Conservation (phyloP, 805 yeast genomes). For the Yamadazyma kitorensis region DNA sequence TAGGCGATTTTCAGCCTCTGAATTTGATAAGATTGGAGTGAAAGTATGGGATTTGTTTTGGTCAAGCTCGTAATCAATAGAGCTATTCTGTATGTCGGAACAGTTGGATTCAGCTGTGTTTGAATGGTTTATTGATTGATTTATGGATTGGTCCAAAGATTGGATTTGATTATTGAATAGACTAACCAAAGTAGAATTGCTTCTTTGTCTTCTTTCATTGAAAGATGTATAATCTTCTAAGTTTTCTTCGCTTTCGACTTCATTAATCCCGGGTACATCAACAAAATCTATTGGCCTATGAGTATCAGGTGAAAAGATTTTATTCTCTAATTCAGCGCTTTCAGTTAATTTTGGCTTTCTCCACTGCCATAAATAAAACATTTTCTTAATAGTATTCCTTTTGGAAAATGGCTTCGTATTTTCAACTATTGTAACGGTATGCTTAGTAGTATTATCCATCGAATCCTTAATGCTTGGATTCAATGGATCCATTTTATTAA, state of each 20-base stretch:
- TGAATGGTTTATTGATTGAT: no score
- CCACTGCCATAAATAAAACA: slow-evolving; percentile 3
- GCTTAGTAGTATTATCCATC: neutral
- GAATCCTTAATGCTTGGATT: no score
- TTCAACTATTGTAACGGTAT: slow-evolving; percentile 1
- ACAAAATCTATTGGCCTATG: slow-evolving; percentile 18
- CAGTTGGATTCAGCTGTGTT: no score
- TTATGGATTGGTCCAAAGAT: no score
- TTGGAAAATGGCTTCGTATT: slow-evolving; percentile 1
- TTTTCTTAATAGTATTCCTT: slow-evolving; percentile 3
- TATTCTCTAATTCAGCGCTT: slow-evolving; percentile 20
- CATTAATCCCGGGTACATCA: slow-evolving; percentile 22
- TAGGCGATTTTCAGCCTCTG: no score
- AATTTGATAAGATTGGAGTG: no score
- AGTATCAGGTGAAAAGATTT: slow-evolving; percentile 24
- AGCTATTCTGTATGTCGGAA: no score
- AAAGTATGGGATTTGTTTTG: no score
- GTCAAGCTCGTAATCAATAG: no score
- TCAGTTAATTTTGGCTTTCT: slow-evolving; percentile 5
- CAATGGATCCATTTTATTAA: slow-evolving; percentile 4
- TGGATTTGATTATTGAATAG: slow-evolving; percentile 5
- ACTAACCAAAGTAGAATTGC: slow-evolving; percentile 5
- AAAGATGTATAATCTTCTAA: neutral
- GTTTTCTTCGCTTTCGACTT: slow-evolving; percentile 7
- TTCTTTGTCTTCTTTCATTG: slow-evolving; percentile 2